Evolutionary conservation across 331 rosid genomes (phyloP).

Genomic region (Acacia concinna): DNA sequence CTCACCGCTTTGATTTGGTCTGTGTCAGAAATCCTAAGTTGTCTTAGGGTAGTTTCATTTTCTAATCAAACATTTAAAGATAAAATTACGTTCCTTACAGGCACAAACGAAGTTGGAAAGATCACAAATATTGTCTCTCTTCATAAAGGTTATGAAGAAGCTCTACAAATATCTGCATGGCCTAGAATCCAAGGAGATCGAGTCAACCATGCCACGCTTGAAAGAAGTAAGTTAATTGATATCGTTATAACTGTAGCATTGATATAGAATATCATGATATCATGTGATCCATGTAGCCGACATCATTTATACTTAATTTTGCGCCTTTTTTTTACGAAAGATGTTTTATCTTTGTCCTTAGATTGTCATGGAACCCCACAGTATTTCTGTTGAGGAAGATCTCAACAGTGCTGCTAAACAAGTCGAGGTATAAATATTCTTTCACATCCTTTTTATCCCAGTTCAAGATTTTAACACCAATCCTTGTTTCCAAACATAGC

Average conservation of each 20-base stretch:
- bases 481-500: conserved; percentile 10
- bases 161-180: conserved; percentile 57
- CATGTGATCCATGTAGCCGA: neutral
- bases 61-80: neutral
- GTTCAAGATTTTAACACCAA: neutral
- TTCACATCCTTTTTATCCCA: conserved; percentile 12
- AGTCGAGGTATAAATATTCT: conserved; percentile 66
- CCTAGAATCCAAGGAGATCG: conserved; percentile 70
- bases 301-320: conserved; percentile 8
- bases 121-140: conserved; percentile 76
- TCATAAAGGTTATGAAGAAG: conserved; percentile 83
- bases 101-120: conserved; percentile 73
- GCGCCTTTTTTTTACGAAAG: neutral
- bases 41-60: no score
- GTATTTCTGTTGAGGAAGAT: conserved; percentile 79
- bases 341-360: conserved; percentile 30
- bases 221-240: conserved; percentile 63
- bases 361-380: conserved; percentile 78
- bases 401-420: conserved; percentile 76
- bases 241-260: neutral
- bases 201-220: conserved; percentile 71
- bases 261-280: neutral
- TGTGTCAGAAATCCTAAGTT: neutral
- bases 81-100: conserved; percentile 44
- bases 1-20: conserved; percentile 8